Conservation (phyloP, 352 stramenopile genomes). For the Globisporangium paddicum region DNA sequence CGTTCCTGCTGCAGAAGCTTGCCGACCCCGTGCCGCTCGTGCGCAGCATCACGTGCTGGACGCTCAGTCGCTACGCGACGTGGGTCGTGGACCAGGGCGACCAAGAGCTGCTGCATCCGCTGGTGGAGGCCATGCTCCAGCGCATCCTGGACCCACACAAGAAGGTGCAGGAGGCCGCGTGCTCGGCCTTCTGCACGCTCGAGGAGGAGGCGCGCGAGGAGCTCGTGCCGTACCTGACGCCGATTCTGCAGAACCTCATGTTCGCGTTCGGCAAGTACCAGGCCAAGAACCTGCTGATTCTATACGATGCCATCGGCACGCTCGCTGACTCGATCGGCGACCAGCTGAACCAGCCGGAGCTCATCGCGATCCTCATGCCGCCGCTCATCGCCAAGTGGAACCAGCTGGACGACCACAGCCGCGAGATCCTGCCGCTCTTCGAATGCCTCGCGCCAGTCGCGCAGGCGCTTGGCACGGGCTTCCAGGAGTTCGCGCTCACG, state of each 20-base stretch:
- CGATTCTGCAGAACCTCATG: conserved; percentile 91
- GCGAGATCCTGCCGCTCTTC: conserved; percentile 83
- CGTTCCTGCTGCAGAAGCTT: conserved; percentile 93
- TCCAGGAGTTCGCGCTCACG: conserved; percentile 85
- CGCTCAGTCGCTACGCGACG: conserved; percentile 87
- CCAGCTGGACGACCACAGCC: conserved; percentile 62
- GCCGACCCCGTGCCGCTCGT: conserved; percentile 87
- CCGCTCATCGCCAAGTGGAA: conserved; percentile 93
- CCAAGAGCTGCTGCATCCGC: conserved; percentile 70
- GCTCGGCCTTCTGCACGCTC: conserved; percentile 93
- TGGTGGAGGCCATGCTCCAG: conserved; percentile 86
- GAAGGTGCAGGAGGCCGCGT: conserved; percentile 94
- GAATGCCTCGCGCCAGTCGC: conserved; percentile 88
- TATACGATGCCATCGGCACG: conserved; percentile 96
- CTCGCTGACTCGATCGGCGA: conserved; percentile 93
- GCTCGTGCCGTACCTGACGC: conserved; percentile 90
- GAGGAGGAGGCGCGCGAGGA: conserved; percentile 93
- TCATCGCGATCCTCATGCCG: conserved; percentile 93
- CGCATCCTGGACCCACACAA: conserved; percentile 90
- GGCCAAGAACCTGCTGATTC: conserved; percentile 92
- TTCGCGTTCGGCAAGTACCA: conserved; percentile 93
- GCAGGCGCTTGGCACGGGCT: conserved; percentile 77
- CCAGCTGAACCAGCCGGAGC: conserved; percentile 88
- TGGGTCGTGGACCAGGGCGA: conserved; percentile 93
- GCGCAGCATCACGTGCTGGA: conserved; percentile 94